Conservation (phyloP, 371 early-diverging fungal species). For the Mortierella sp. region DNA sequence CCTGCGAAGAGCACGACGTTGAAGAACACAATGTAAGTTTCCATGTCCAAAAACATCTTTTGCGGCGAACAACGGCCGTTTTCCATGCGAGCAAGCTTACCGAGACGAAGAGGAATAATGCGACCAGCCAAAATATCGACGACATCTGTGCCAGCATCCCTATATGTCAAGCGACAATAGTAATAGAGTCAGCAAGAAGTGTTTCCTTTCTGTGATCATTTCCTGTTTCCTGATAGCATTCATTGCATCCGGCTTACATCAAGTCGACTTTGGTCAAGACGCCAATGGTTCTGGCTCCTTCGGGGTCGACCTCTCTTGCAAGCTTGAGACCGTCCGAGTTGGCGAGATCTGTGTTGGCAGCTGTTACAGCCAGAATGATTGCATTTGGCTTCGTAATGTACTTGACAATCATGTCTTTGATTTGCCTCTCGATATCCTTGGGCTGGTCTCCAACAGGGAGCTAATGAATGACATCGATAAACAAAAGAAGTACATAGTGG, state of each 20-base stretch:
- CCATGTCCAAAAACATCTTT: not conserved
- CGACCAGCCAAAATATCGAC: conserved; percentile 98
- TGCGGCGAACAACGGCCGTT: not conserved
- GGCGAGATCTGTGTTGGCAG: conserved; percentile 98
- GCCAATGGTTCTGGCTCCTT: conserved; percentile 98
- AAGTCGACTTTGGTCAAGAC: conserved; percentile 99
- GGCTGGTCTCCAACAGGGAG: conserved; percentile 99
- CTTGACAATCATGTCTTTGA: conserved; percentile 96
- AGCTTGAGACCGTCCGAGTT: conserved; percentile 98
- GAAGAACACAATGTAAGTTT: not conserved
- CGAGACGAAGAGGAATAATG: conserved; percentile 92
- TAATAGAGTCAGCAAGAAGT: not conserved
- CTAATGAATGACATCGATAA: conserved; percentile 49
- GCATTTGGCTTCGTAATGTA: conserved; percentile 96
- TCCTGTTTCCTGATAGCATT: not conserved
- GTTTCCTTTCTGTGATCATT: not conserved
- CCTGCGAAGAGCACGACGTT: conserved; percentile 33
- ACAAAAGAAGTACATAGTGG: not conserved
- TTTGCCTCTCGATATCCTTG: conserved; percentile 97
- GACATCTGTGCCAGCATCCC: conserved; percentile 98
- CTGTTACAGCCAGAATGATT: conserved; percentile 98
- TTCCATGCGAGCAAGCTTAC: not conserved
- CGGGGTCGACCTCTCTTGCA: conserved; percentile 98
- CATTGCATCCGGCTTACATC: conserved; percentile 71
- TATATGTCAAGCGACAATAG: conserved; percentile 12